Evolutionary conservation across 164 flowering plant species (phyloP).

Genomic region (Malania oleifera): DNA sequence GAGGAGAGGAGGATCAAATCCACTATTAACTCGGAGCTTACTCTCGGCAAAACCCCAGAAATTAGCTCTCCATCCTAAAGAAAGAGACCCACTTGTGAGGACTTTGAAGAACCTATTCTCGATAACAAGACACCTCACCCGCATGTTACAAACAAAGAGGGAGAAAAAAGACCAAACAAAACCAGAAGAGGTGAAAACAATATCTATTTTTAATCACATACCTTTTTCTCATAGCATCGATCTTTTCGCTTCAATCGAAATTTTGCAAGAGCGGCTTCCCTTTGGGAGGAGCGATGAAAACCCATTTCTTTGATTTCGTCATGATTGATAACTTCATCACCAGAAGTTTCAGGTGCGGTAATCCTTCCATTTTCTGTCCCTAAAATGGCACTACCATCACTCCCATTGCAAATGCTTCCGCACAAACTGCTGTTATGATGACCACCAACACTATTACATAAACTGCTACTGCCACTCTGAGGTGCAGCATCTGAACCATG

Average conservation of each 20-base stretch:
- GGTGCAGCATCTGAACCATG: conserved; percentile 10
- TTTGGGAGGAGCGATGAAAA: conserved; percentile 23
- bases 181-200: no score
- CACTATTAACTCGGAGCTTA: no score
- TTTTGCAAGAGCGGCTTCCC: conserved; percentile 47
- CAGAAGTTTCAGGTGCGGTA: conserved; percentile 12
- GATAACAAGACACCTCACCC: no score
- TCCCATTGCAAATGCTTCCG: conserved; percentile 18
- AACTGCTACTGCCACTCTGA: conserved; percentile 17
- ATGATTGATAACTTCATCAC: conserved; percentile 18
- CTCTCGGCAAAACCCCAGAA: no score
- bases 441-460: conserved; percentile 10
- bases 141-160: no score
- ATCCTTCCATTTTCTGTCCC: conserved; percentile 13
- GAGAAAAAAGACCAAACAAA: no score
- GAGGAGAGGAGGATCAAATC: no score
- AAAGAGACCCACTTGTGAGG: no score
- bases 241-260: conserved; percentile 51
- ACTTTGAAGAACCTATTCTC: no score
- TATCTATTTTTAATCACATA: no score
- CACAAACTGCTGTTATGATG: conserved; percentile 3
- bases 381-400: conserved; percentile 18
- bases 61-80: no score
- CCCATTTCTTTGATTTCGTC: conserved; percentile 19
- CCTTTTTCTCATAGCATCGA: conserved; percentile 60